These are phyloP conservation scores for Lasiosphaeriaceae sp. DNA, from an alignment of 495 filamentous ascomycete species.

Conservation along the genomic window DNA sequence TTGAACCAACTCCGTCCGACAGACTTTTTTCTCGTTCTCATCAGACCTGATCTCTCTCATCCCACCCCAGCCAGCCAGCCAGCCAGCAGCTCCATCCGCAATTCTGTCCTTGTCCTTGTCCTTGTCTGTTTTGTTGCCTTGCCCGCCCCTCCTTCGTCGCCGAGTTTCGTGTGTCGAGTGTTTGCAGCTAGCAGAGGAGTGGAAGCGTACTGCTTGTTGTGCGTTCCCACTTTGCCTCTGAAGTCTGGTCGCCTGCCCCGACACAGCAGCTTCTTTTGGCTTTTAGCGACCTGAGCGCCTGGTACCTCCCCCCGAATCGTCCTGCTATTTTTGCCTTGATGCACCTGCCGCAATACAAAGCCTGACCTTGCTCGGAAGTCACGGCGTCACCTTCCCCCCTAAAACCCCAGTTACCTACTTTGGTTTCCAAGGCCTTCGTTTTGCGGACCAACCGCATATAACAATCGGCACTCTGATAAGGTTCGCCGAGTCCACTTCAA, in stretches of 20 bases:
- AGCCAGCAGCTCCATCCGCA: too few species aligned
- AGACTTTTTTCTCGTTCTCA: not conserved
- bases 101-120: too few species aligned
- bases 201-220: too few species aligned
- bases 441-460: slow-evolving; percentile 24
- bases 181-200: too few species aligned
- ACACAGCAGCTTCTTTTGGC: not conserved
- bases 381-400: slow-evolving; percentile 17
- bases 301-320: slow-evolving; percentile 17
- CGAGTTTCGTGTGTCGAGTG: too few species aligned
- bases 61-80: too few species aligned
- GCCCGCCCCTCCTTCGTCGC: too few species aligned
- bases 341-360: slow-evolving; percentile 26
- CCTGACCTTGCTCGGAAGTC: slow-evolving; percentile 30
- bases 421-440: slow-evolving; percentile 3
- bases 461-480: slow-evolving; percentile 19
- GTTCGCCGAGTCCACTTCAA: slow-evolving; percentile 31
- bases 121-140: too few species aligned
- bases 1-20: slow-evolving; percentile 12
- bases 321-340: slow-evolving; percentile 25
- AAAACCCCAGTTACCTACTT: too few species aligned
- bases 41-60: too few species aligned
- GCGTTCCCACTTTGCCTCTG: not conserved
- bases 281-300: slow-evolving; percentile 11
- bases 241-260: not conserved